A percentile compares a stretch with the other conserved stretches of the same genome.
Conservation (phyloP, 306 rosid species). For the Gastrolobium bilobum region DNA sequence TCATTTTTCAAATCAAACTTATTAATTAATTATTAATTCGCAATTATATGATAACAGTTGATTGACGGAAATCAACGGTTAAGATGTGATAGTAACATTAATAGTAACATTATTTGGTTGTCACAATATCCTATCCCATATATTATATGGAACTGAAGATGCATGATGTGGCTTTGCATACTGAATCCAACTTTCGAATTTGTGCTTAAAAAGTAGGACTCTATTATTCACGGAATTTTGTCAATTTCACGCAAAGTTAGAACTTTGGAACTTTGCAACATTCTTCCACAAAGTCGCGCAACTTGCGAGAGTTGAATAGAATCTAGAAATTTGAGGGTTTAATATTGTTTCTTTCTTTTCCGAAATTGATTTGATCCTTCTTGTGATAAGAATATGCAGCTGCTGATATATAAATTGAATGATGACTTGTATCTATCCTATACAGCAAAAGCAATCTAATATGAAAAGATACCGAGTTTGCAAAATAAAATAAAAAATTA, state of each 20-base stretch:
- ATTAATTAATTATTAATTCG: no score
- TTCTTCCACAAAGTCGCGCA: conserved; percentile 24
- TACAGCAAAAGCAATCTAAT: not conserved
- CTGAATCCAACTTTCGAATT: not conserved
- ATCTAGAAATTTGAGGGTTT: not conserved
- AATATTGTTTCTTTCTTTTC: not conserved
- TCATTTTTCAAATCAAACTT: no score
- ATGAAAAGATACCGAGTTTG: not conserved
- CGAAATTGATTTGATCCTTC: not conserved
- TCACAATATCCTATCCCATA: no score
- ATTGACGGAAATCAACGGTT: no score
- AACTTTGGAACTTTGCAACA: not conserved
- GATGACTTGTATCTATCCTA: not conserved
- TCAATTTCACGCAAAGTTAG: conserved; percentile 3
- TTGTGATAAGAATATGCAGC: not conserved
- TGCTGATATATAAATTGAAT: not conserved
- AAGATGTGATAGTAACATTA: no score
- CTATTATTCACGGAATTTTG: not conserved
- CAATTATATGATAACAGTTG: no score
- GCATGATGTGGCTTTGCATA: conserved; percentile 3
- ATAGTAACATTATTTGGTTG: no score
- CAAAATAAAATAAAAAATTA: not conserved
- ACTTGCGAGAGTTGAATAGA: conserved; percentile 2
- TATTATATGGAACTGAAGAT: not conserved
- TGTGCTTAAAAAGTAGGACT: not conserved